A percentile compares a stretch with the other conserved stretches of the same genome.
phyloP scores from a whole-genome alignment of 148 eudicot genomes.

The Persicaria maculosa region DNA sequence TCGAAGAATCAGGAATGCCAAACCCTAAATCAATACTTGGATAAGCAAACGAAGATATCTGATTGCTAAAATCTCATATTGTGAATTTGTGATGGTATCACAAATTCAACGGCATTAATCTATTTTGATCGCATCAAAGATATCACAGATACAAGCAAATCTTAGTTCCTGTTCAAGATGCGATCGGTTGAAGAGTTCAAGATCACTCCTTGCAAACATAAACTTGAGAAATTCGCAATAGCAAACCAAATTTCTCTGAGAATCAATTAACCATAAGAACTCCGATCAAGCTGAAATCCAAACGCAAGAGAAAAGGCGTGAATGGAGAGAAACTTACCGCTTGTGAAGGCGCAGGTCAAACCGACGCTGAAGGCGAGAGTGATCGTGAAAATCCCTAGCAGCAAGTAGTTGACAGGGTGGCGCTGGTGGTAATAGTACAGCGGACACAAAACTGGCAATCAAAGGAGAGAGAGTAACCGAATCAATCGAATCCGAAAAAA shows the following conservation, averaged over 20 bases:
- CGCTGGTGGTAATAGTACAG: conserved; percentile 45
- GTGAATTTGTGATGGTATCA: too few species aligned
- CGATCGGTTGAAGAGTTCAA: too few species aligned
- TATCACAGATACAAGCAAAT: too few species aligned
- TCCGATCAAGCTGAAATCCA: background rate
- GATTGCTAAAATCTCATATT: background rate
- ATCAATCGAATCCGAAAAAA: background rate
- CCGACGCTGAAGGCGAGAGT: conserved; percentile 45
- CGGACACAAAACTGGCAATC: conserved; percentile 48
- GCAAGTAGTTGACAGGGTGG: conserved; percentile 61
- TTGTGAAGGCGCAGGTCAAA: conserved; percentile 52
- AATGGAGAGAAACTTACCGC: conserved; percentile 27
- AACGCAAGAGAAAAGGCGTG: background rate
- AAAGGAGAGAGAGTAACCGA: background rate
- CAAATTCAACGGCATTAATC: too few species aligned
- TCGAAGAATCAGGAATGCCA: too few species aligned
- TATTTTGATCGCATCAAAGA: too few species aligned
- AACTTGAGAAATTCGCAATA: background rate
- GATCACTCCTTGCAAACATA: too few species aligned
- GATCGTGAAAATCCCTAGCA: conserved; percentile 59
- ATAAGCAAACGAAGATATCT: background rate
- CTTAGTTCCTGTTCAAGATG: too few species aligned
- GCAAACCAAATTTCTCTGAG: background rate
- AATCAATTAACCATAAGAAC: background rate
- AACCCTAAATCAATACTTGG: background rate